Conservation (phyloP, 1,284 basidiomycete genomes). For the Cutaneotrichosporon dermatis region DNA sequence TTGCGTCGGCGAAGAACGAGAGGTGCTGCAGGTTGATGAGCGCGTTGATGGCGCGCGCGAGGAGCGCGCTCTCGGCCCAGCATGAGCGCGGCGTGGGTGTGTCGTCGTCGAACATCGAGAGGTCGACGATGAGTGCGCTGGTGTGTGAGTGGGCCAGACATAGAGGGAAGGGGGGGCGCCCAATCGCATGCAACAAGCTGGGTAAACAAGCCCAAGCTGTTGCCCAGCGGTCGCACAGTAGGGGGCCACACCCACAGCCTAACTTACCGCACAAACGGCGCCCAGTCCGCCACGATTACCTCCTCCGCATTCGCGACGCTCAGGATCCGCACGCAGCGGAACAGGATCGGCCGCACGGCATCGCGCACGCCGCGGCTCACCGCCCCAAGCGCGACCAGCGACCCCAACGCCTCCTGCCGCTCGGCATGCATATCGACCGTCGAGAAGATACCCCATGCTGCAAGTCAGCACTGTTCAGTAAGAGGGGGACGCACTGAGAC, state of each 20-base stretch:
- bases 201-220: too few relatives aligned
- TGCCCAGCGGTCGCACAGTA: too few relatives aligned
- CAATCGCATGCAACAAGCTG: too few relatives aligned
- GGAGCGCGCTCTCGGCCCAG: conserved; percentile 37
- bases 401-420: conserved; percentile 30
- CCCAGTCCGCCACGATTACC: conserved; percentile 34
- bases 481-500: conserved; percentile 29
- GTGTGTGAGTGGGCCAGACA: too few relatives aligned
- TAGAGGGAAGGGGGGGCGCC: too few relatives aligned
- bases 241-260: too few relatives aligned
- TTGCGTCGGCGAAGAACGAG: conserved; percentile 44
- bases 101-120: conserved; percentile 41
- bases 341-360: conserved; percentile 36
- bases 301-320: conserved; percentile 25
- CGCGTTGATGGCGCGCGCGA: conserved; percentile 28
- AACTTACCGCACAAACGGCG: conserved; percentile 34
- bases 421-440: conserved; percentile 42
- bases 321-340: conserved; percentile 37
- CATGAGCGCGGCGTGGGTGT: conserved; percentile 23
- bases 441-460: conserved; percentile 43
- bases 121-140: conserved; percentile 40
- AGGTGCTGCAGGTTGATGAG: conserved; percentile 39
- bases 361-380: conserved; percentile 30
- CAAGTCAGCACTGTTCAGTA: neutral
- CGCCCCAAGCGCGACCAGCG: conserved; percentile 30